Base-by-base conservation (phyloP, 768 basidiomycete genomes). In the Phaffia australis region DNA sequence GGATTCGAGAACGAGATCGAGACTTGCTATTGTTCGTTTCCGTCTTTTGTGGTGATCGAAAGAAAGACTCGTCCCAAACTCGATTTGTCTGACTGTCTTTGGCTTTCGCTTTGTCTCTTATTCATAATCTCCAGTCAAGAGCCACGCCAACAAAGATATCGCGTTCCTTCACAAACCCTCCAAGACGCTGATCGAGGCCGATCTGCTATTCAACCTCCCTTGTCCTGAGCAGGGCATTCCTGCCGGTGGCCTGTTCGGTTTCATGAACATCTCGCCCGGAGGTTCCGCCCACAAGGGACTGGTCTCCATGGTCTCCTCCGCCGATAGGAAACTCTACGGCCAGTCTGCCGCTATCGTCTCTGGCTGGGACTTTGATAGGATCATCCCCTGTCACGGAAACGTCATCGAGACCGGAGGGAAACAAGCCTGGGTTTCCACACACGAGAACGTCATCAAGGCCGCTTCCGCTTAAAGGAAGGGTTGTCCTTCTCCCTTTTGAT, bases 201-300 rank as follows among this genome's bases (percentile, higher is more conserved):
- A 95, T 75, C 78, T 93, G 54, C 75, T 93, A 2, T 83, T 89
- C 78, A 92, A 92, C 77, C 78, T 93, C 16, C 88, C 89, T 0
- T 78, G 83, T 4, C 84, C 74, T 1, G 89, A 93, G 75, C 89
- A 91, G 77, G 72, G 73, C 18, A n/a, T 55, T 23, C 35, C n/a
- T 49, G 2, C 25, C 69, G 27, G 6, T 51, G 52, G 9, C 32
- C 23, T 29, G 15, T 54, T 42, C 35, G 18, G 14, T 23, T 30
- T 50, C 56, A 19, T 23, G 29, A 30, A 54, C 52, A 11, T 42
- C 35, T 42, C 35, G 35, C 35, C 35, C 35, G 35, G 35, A 42
- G 35, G 35, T 11, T 4, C 35, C 4, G 11, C 11, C 35, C 35
- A 42, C 35, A 42, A 42, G 11, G 35, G 35, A 42, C 6, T 42